A percentile compares a stretch with the other conserved stretches of the same genome.
phyloP scores from a whole-genome alignment of 495 filamentous ascomycete species.

The Tirmania nivea region DNA sequence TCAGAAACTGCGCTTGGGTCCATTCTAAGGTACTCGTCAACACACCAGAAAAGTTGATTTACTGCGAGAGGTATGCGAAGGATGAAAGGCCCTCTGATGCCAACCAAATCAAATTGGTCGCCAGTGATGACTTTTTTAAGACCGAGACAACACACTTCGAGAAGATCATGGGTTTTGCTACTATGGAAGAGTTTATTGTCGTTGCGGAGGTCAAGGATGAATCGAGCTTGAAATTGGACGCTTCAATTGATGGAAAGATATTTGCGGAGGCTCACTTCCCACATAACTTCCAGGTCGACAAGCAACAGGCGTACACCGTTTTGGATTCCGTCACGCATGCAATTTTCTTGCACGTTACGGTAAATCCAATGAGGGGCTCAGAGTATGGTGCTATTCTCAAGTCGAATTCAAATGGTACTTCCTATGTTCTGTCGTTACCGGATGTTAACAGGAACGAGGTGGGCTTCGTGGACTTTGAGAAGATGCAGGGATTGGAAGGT shows the following conservation, averaged over 20 bases:
- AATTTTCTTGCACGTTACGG: slow-evolving; percentile 75
- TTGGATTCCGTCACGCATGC: slow-evolving; percentile 82
- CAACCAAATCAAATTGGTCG: slow-evolving; percentile 43
- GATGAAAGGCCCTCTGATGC: slow-evolving; percentile 37
- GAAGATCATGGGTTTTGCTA: slow-evolving; percentile 66
- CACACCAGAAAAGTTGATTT: slow-evolving; percentile 44
- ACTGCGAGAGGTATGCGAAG: slow-evolving; percentile 54
- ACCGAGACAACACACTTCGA: slow-evolving; percentile 30
- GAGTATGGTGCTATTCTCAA: slow-evolving; percentile 79
- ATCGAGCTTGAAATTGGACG: slow-evolving; percentile 48
- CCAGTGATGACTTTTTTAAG: slow-evolving; percentile 54
- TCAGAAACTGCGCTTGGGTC: slow-evolving; percentile 64
- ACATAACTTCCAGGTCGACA: slow-evolving; percentile 48
- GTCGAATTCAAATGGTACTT: slow-evolving; percentile 94
- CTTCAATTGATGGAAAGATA: slow-evolving; percentile 57
- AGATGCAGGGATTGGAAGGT: slow-evolving; percentile 76
- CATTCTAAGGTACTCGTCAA: slow-evolving; percentile 34
- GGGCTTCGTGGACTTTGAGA: slow-evolving; percentile 88
- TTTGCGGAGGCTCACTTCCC: slow-evolving; percentile 80
- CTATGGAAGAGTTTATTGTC: slow-evolving; percentile 85
- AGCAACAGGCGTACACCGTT: slow-evolving; percentile 70
- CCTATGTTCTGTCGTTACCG: slow-evolving; percentile 60
- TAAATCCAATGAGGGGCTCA: slow-evolving; percentile 34
- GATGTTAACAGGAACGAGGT: slow-evolving; percentile 51
- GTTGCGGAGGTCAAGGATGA: slow-evolving; percentile 51